Evolutionary conservation across 768 basidiomycete genomes (phyloP).

Genomic region (Tubosaeta sp.): DNA sequence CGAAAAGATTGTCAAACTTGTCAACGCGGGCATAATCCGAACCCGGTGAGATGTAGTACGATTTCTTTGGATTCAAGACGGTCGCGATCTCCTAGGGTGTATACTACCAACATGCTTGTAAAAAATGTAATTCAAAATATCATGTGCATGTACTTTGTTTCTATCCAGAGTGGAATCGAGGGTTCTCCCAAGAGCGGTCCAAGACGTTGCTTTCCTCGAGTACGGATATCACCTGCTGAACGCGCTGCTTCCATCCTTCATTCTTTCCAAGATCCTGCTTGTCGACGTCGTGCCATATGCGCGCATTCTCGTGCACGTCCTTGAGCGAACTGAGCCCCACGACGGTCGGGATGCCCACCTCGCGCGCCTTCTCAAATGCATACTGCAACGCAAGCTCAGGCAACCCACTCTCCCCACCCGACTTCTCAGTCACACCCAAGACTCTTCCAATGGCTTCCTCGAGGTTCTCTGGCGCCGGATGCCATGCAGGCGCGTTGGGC

Average conservation of each 20-base stretch:
- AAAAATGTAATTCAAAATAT: slow-evolving; percentile 18
- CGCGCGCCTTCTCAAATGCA: slow-evolving; percentile 48
- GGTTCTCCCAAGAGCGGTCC: slow-evolving; percentile 74
- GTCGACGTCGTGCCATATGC: slow-evolving; percentile 60
- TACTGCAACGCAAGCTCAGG: slow-evolving; percentile 72
- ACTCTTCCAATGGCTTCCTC: slow-evolving; percentile 41
- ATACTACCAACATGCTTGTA: slow-evolving; percentile 17
- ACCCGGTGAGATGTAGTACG: slow-evolving; percentile 50
- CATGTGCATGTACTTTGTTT: not conserved
- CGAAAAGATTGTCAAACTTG: slow-evolving; percentile 81
- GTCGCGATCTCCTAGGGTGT: slow-evolving; percentile 15
- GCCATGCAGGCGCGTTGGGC: slow-evolving; percentile 58
- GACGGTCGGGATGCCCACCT: slow-evolving; percentile 55
- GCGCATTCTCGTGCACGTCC: slow-evolving; percentile 74
- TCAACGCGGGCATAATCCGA: slow-evolving; percentile 91
- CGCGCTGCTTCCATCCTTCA: slow-evolving; percentile 43
- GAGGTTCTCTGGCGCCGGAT: slow-evolving; percentile 62
- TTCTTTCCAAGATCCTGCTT: slow-evolving; percentile 30
- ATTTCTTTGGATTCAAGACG: slow-evolving; percentile 9
- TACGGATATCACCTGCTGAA: slow-evolving; percentile 33
- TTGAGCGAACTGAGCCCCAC: slow-evolving; percentile 63
- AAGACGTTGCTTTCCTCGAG: slow-evolving; percentile 47
- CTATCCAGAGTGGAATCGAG: slow-evolving; percentile 24
- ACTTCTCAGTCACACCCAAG: slow-evolving; percentile 22
- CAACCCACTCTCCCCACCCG: slow-evolving; percentile 42